Base-by-base conservation (phyloP, 768 basidiomycete genomes). In the Lyophyllum decastes region DNA sequence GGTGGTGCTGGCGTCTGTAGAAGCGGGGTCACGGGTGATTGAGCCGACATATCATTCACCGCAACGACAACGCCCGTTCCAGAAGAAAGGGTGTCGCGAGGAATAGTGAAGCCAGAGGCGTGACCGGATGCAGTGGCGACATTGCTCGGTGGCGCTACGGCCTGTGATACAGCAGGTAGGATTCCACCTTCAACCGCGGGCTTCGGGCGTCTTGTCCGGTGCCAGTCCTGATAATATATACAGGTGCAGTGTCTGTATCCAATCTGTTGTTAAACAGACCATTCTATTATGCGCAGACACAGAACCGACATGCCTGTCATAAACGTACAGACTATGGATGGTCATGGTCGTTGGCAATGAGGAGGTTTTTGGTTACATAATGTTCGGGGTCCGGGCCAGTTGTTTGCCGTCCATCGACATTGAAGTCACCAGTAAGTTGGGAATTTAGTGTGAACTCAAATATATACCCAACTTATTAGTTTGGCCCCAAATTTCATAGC, bases 151-250 rank as follows among this genome's bases (percentile, higher is more conserved):
- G 71, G 65, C 30, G 79, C 78, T 51, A 92, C 82, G 12, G 87
- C 82, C 57, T 87, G 86, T 27, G 91, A 89, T 41, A 97, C 93
- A 19, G 87, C 92, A 14, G 88, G 86, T 35, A 93, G 81, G 53
- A 94, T 84, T 43, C 85, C 85, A 9, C 88, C 87, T 69, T 88
- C 83, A 16, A 80, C 79, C 2, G 94, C 91, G 40, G 84, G 82
- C 70, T 85, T 88, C 27, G 88, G 86, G 30, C 87, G 81, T 52
- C 82, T 86, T 0, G 87, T 87, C 49, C 93, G 85, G 65, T 95
- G 89, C 92, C 94, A 96, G 70, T 96, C 93, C 63, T 97, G 94
- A 70, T 98, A 97, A 76, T 96, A 98, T 46, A 98, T 83, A 68
- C 92, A 94, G 19, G 82, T 83, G 72, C 95, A 95, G 71, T 97